Conservation (phyloP, 257 asterid species). For the Solanum arcanum region DNA sequence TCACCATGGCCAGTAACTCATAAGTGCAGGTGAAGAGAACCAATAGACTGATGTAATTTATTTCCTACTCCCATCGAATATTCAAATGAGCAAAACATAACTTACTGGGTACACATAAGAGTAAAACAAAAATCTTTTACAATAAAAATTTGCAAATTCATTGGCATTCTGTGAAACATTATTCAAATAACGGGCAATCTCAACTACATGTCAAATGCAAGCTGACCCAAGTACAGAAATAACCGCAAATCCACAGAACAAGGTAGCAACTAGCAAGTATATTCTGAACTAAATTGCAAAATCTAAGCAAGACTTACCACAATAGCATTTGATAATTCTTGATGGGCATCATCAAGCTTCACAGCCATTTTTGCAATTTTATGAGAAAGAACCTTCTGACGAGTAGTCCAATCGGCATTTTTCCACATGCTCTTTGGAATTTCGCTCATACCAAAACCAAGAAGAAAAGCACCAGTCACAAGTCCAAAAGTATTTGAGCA, state of each 20-base stretch:
- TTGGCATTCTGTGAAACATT: background rate
- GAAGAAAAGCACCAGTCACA: constrained; percentile 98
- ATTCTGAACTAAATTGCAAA: background rate
- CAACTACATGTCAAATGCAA: background rate
- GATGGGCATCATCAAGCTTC: constrained; percentile 98
- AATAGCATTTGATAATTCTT: constrained; percentile 83
- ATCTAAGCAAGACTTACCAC: constrained; percentile 58
- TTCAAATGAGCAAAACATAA: background rate
- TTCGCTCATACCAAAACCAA: constrained; percentile 97
- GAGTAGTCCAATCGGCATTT: constrained; percentile 93
- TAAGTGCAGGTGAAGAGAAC: background rate
- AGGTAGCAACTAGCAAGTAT: background rate
- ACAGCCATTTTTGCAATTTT: constrained; percentile 88
- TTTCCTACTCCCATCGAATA: background rate
- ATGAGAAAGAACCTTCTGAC: constrained; percentile 94
- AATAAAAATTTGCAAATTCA: background rate
- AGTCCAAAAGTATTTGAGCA: constrained; percentile 99
- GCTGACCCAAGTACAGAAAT: background rate
- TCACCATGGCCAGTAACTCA: constrained; percentile 9
- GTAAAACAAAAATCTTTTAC: background rate
- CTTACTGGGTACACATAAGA: background rate
- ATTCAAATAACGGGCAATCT: background rate
- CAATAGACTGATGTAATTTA: background rate
- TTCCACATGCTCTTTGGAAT: constrained; percentile 91
- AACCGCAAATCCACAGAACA: background rate